Evolutionary conservation across 306 rosid genomes (phyloP).

Genomic region (Castanea crenata): DNA sequence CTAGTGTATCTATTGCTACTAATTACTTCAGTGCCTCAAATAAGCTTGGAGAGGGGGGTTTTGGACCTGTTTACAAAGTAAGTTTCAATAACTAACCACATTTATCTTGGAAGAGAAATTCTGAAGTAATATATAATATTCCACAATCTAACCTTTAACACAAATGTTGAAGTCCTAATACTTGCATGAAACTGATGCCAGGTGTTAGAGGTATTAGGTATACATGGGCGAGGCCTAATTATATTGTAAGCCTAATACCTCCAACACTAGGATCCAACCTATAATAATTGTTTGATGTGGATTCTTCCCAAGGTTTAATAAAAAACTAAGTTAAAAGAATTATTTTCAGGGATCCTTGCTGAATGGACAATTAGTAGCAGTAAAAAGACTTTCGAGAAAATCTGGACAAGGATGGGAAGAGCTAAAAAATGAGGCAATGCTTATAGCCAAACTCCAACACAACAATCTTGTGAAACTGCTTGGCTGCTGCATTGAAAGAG

Average conservation of each 20-base stretch:
- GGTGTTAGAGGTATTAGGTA: too few species aligned
- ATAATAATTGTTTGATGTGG: too few species aligned
- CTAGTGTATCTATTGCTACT: not conserved
- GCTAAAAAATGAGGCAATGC: conserved; percentile 27
- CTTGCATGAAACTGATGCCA: too few species aligned
- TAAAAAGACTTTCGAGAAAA: conserved; percentile 28
- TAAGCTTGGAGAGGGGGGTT: conserved; percentile 41
- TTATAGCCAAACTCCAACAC: conserved; percentile 44
- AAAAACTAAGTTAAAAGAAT: too few species aligned
- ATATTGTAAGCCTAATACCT: too few species aligned
- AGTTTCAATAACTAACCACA: not conserved
- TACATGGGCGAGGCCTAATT: too few species aligned
- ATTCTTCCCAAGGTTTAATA: too few species aligned
- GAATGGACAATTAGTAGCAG: conserved; percentile 36
- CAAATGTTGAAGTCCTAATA: too few species aligned
- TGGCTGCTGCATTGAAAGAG: conserved; percentile 30
- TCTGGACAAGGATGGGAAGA: conserved; percentile 46
- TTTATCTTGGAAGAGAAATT: not conserved
- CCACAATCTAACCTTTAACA: too few species aligned
- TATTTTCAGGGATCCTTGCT: conserved; percentile 20
- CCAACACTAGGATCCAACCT: too few species aligned
- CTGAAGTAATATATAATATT: too few species aligned
- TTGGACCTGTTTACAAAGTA: conserved; percentile 45
- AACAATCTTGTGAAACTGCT: conserved; percentile 36
- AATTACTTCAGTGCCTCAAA: conserved; percentile 22